Conservation (phyloP, 176 grass and related monocot species). For the Puccinellia tenuiflora region DNA sequence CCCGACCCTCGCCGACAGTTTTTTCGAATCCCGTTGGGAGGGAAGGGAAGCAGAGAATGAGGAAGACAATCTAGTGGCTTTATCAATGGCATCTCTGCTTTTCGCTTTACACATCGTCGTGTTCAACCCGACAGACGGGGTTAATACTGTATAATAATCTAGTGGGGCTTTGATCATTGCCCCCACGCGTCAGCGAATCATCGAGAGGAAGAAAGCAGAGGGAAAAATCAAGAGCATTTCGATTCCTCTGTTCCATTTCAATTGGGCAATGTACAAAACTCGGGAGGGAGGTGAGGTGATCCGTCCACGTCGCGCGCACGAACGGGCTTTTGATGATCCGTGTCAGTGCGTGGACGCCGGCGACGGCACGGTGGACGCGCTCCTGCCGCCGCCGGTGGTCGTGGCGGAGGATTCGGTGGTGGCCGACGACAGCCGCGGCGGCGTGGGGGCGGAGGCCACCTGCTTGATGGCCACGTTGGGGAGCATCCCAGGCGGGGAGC, state of each 20-base stretch:
- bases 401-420: slow-evolving; percentile 10
- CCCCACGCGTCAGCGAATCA: neutral
- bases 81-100: no score
- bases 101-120: no score
- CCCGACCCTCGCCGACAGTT: no score
- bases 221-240: neutral
- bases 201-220: no score
- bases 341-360: slow-evolving; percentile 30
- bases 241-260: slow-evolving; percentile 1
- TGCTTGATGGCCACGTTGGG: slow-evolving; percentile 49
- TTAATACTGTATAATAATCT: no score
- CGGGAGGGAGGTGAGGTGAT: neutral
- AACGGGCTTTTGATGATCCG: neutral
- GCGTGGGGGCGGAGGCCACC: neutral
- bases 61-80: no score
- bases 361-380: slow-evolving; percentile 28
- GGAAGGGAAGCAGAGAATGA: no score
- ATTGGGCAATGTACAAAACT: slow-evolving; percentile 43
- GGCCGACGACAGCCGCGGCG: slow-evolving; percentile 21
- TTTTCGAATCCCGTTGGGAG: no score
- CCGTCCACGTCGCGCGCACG: neutral
- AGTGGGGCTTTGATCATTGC: no score
- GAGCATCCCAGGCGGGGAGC: neutral
- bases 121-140: no score
- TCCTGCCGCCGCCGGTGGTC: slow-evolving; percentile 1